phyloP scores from a whole-genome alignment of 345 rosid genomes.

The Garcia nutans region DNA sequence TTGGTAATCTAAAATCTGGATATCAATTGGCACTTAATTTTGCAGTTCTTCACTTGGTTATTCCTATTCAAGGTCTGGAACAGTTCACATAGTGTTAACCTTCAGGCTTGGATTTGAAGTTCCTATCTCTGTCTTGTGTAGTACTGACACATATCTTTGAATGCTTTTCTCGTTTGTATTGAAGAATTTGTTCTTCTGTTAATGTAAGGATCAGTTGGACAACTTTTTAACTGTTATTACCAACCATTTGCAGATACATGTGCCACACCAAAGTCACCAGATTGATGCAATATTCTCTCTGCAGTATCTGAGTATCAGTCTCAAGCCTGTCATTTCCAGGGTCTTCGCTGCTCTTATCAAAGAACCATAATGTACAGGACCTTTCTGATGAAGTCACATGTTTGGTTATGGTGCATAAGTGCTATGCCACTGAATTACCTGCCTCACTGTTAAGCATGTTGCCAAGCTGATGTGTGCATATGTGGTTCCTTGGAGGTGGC shows the following conservation, averaged over 20 bases:
- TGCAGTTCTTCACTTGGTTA: background rate
- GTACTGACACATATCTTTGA: background rate
- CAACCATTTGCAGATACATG: background rate
- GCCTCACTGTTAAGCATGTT: background rate
- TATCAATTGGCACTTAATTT: background rate
- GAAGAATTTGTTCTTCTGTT: conserved; percentile 4
- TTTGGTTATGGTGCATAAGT: background rate
- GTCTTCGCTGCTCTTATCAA: background rate
- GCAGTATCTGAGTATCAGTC: background rate
- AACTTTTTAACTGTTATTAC: background rate
- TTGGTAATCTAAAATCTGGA: background rate
- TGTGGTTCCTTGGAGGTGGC: background rate
- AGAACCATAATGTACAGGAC: background rate
- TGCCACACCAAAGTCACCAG: background rate
- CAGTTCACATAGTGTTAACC: background rate
- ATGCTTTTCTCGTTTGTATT: background rate
- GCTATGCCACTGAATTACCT: background rate
- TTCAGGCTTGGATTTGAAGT: background rate
- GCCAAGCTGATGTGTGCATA: background rate
- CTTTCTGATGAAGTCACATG: background rate
- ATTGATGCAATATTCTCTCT: background rate
- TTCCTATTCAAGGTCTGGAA: background rate
- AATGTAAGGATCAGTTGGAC: background rate
- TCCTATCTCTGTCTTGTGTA: background rate
- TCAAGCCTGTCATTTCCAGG: background rate